Conservation (phyloP, 2,329 filamentous ascomycete species). For the Venturia carpophila region DNA sequence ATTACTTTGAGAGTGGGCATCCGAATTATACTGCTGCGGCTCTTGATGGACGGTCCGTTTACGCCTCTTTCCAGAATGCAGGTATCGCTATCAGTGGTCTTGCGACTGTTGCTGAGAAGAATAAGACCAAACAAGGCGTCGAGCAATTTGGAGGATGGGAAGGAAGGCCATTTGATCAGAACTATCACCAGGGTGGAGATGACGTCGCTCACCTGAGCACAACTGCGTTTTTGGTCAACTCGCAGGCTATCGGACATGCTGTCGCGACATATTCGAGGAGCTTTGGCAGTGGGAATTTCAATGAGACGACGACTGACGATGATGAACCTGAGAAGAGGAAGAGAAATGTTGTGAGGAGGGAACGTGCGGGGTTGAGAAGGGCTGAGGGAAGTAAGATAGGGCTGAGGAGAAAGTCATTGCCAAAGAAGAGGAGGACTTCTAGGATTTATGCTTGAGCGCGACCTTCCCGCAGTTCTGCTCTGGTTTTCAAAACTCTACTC, state of each 20-base stretch:
- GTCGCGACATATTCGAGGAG: constrained; percentile 29
- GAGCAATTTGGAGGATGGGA: constrained; percentile 30
- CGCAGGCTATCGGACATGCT: constrained; percentile 31
- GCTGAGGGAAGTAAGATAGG: not conserved
- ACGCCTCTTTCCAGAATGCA: constrained; percentile 31
- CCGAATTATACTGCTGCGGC: constrained; percentile 27
- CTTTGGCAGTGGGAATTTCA: constrained; percentile 19
- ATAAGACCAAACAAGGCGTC: constrained; percentile 32
- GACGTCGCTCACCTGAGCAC: constrained; percentile 29
- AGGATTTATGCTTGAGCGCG: not conserved
- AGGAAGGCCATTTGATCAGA: constrained; percentile 31
- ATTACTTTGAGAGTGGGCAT: constrained; percentile 26
- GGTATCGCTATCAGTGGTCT: constrained; percentile 31
- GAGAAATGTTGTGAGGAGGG: not conserved
- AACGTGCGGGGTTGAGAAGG: too few relatives aligned
- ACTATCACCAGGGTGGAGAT: constrained; percentile 34
- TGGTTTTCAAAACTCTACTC: too few relatives aligned
- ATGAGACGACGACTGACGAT: not conserved
- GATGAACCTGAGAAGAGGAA: not conserved
- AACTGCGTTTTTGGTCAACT: constrained; percentile 32
- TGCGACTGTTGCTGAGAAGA: constrained; percentile 31
- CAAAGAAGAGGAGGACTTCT: not conserved
- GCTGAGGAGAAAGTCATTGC: not conserved
- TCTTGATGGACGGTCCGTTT: constrained; percentile 33
- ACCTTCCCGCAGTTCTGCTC: not conserved